Conservation (phyloP, 306 rosid genomes). For the Sicyos baderoa region DNA sequence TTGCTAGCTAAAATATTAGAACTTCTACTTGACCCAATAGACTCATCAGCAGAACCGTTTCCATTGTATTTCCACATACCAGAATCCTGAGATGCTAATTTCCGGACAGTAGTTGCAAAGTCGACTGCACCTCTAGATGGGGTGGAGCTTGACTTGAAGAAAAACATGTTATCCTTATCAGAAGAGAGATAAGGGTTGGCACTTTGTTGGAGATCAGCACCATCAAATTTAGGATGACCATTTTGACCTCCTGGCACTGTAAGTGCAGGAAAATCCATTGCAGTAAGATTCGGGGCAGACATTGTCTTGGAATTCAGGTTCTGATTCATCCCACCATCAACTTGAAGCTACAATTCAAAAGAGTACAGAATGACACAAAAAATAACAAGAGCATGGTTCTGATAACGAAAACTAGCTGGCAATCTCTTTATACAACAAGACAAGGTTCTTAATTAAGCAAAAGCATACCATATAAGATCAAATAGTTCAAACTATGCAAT, state of each 20-base stretch:
- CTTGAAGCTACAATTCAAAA: constrained; percentile 70
- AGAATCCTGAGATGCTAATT: constrained; percentile 83
- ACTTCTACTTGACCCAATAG: constrained; percentile 56
- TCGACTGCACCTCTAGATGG: constrained; percentile 75
- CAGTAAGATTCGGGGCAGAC: constrained; percentile 62
- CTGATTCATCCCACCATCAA: constrained; percentile 65
- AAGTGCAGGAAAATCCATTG: constrained; percentile 86
- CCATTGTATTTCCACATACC: constrained; percentile 82
- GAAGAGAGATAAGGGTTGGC: constrained; percentile 47
- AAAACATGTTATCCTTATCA: constrained; percentile 57
- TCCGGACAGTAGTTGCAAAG: constrained; percentile 87
- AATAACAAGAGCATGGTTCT: neutral
- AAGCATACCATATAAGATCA: no score
- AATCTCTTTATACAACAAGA: no score
- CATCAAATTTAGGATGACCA: constrained; percentile 45
- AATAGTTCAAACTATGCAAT: no score
- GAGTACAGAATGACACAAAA: neutral
- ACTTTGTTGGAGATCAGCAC: constrained; percentile 63
- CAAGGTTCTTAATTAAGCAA: no score
- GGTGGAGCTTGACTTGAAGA: constrained; percentile 58
- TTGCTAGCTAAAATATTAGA: constrained; percentile 51
- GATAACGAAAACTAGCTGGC: neutral
- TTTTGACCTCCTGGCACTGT: constrained; percentile 44
- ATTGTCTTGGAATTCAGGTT: constrained; percentile 61
- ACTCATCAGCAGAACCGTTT: constrained; percentile 57